These are phyloP conservation scores for Bryum argenteum DNA, from an alignment of 225 moss, liverwort and hornwort genomes.

Conservation along the genomic window DNA sequence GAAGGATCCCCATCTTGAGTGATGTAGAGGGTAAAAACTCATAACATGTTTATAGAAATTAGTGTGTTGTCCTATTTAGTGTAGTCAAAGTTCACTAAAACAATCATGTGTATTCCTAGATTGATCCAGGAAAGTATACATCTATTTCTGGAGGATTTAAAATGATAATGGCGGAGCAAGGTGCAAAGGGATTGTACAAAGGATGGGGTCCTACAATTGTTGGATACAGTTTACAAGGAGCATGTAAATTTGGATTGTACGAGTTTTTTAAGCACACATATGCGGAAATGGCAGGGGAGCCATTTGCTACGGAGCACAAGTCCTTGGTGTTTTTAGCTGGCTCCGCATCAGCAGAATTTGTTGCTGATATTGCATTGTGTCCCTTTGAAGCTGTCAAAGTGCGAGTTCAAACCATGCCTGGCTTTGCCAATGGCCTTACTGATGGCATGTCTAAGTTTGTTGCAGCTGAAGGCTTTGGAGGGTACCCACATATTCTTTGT, in stretches of 20 bases:
- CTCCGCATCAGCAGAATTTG: slow-evolving; percentile 83
- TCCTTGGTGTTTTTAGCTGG: slow-evolving; percentile 73
- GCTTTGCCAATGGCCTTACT: slow-evolving; percentile 68
- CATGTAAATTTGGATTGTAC: slow-evolving; percentile 69
- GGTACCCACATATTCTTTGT: slow-evolving; percentile 35
- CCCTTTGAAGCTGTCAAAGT: slow-evolving; percentile 97
- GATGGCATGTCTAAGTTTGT: slow-evolving; percentile 84
- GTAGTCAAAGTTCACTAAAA: neutral
- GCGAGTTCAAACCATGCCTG: slow-evolving; percentile 78
- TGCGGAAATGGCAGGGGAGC: slow-evolving; percentile 65
- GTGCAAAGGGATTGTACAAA: slow-evolving; percentile 60
- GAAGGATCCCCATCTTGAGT: too few relatives aligned
- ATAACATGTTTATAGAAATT: too few relatives aligned
- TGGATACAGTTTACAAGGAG: slow-evolving; percentile 62
- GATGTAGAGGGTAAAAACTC: too few relatives aligned
- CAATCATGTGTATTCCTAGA: slow-evolving; percentile 20
- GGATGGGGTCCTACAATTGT: slow-evolving; percentile 76
- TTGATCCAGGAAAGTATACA: slow-evolving; percentile 76
- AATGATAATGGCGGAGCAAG: slow-evolving; percentile 64
- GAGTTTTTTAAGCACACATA: slow-evolving; percentile 61
- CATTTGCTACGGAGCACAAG: slow-evolving; percentile 66
- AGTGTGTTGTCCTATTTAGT: too few relatives aligned
- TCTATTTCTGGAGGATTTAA: slow-evolving; percentile 65
- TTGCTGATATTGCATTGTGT: slow-evolving; percentile 78
- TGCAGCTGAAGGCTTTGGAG: slow-evolving; percentile 57